phyloP scores from a whole-genome alignment of 352 stramenopile species.

The Plasmopara muralis region DNA sequence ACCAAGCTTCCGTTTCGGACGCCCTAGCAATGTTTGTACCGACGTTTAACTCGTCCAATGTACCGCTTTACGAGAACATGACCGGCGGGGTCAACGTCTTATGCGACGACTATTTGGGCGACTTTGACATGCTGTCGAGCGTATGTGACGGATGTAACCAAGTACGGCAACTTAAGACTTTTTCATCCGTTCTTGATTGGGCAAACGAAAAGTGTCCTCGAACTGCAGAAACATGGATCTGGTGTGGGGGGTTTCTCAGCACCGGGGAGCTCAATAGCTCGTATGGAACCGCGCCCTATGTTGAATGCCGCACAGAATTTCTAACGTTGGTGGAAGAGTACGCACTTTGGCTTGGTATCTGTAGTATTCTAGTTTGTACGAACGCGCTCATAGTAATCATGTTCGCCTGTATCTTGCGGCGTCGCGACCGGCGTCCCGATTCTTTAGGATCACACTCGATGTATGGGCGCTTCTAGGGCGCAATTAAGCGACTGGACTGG shows the following conservation, averaged over 20 bases:
- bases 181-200: conserved; percentile 70
- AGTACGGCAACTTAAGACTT: conserved; percentile 52
- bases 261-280: conserved; percentile 21
- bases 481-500: conserved; percentile 6
- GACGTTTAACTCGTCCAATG: conserved; percentile 26
- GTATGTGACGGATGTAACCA: conserved; percentile 49
- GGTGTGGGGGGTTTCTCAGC: conserved; percentile 55
- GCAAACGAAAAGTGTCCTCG: conserved; percentile 69
- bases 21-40: conserved; percentile 48
- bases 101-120: conserved; percentile 38
- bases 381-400: conserved; percentile 38
- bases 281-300: conserved; percentile 38
- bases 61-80: conserved; percentile 35
- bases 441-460: conserved; percentile 6
- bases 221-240: conserved; percentile 36
- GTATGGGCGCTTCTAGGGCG: conserved; percentile 20
- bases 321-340: conserved; percentile 39
- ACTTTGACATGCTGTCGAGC: conserved; percentile 30
- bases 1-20: conserved; percentile 43
- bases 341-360: conserved; percentile 31
- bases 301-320: conserved; percentile 42
- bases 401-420: conserved; percentile 45
- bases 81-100: conserved; percentile 57
- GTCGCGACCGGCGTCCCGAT: conserved; percentile 6
- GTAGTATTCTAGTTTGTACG: conserved; percentile 33